Base-by-base conservation (phyloP, 2,329 filamentous ascomycete species). In the Hypoxylon sp. region DNA sequence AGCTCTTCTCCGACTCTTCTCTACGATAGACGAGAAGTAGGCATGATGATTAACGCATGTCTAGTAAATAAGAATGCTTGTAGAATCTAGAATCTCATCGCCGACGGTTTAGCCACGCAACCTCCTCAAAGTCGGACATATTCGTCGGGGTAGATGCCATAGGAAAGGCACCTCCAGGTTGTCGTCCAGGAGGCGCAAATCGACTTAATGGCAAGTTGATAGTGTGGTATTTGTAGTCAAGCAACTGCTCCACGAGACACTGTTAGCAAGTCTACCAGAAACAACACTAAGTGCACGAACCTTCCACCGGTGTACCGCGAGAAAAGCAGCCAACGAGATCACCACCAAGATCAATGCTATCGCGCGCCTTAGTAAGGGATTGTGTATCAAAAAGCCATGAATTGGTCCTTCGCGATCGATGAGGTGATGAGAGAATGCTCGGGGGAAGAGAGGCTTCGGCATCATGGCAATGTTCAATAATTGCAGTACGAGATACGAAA, bases 281-380 rank as follows among this genome's bases (percentile, higher is more conserved):
- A 2, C 19, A 30, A 29, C n/a, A 26, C 11, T 42, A 13, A n/a
- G n/a, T n/a, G n/a, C 40, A 52, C 56, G 44, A n/a, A 56, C 52
- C 7, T 27, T 32, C 31, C 21, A 43, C 31, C 56, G 45, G 5
- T 56, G 56, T 20, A 53, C 23, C 7, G 29, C 26, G 35, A 59
- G 56, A 36, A 59, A 56, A 7, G 23, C 45, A 19, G 41, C 45
- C 25, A 56, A 30, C 4, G 45, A 52, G 21, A 59, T 26, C 9
- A 53, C 20, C 8, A 36, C 17, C 48, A 44, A 32, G 7, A 16
- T 19, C 15, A 56, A 37, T 12, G 49, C 12, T 4, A 53, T 19
- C 7, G 12, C 27, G 4, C 38, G 52, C 27, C 42, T 38, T 26
- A 51, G 4, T 9, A 45, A 19, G 6, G 20, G 16, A 9, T 26